Percentiles rank a stretch among this genome's conserved stretches.
phyloP scores from a whole-genome alignment of 2,329 filamentous ascomycete species.

The Colletotrichum plurivorum region DNA sequence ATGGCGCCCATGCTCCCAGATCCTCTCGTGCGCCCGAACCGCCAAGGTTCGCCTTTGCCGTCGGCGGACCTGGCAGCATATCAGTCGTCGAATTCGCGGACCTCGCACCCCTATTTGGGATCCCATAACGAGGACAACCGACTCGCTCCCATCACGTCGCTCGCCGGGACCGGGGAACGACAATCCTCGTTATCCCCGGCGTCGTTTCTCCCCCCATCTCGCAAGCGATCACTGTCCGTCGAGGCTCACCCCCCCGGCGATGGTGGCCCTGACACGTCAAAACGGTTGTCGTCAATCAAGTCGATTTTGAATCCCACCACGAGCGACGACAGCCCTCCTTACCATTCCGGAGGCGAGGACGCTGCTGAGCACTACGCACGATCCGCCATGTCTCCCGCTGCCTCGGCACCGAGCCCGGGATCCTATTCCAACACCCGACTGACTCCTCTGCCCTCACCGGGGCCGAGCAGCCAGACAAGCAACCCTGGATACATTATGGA shows the following conservation, averaged over 20 bases:
- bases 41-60: slow-evolving; percentile 60
- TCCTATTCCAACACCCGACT: slow-evolving; percentile 51
- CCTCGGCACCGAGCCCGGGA: slow-evolving; percentile 58
- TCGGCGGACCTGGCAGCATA: slow-evolving; percentile 65
- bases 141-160: slow-evolving; percentile 68
- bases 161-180: slow-evolving; percentile 61
- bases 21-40: slow-evolving; percentile 58
- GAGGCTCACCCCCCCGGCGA: slow-evolving; percentile 58
- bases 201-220: slow-evolving; percentile 70
- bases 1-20: slow-evolving; percentile 63
- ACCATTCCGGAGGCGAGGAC: slow-evolving; percentile 50
- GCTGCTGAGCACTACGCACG: slow-evolving; percentile 57
- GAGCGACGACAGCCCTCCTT: slow-evolving; percentile 44
- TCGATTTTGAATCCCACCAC: slow-evolving; percentile 77
- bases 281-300: slow-evolving; percentile 81
- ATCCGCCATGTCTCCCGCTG: slow-evolving; percentile 58
- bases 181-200: slow-evolving; percentile 73
- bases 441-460: slow-evolving; percentile 46
- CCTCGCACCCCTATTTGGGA: slow-evolving; percentile 54
- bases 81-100: slow-evolving; percentile 59
- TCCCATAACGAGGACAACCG: slow-evolving; percentile 70
- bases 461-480: slow-evolving; percentile 43
- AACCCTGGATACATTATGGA: slow-evolving; percentile 55
- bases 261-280: slow-evolving; percentile 62
- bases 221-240: slow-evolving; percentile 78